Conservation (phyloP, 108 stramenopile species). For the Conticribra weissflogii region DNA sequence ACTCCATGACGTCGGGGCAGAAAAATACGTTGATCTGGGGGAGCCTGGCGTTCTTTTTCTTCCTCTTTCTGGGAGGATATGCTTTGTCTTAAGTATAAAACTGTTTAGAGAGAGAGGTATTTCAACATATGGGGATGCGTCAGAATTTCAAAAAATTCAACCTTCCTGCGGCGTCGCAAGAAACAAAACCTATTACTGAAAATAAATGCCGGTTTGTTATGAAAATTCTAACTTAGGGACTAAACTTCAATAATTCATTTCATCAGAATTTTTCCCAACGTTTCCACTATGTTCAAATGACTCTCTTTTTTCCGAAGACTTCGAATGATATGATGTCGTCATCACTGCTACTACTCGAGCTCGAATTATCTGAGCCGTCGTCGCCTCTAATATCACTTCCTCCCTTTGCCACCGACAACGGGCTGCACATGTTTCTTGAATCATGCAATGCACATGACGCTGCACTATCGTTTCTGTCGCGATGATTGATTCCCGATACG, state of each 20-base stretch:
- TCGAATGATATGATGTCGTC: conserved; percentile 39
- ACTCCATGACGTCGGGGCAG: conserved; percentile 86
- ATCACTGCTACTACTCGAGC: conserved; percentile 29
- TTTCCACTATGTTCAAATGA: no score
- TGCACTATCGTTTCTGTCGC: no score
- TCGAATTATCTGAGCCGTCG: conserved; percentile 8
- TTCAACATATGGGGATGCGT: no score
- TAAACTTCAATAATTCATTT: no score
- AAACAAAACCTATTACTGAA: no score
- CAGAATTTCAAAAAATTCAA: no score
- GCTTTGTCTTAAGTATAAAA: conserved; percentile 59
- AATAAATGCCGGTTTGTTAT: no score
- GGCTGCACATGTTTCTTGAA: background rate
- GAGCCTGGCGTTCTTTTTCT: conserved; percentile 81
- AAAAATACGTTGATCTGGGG: conserved; percentile 92
- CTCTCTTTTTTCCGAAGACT: conserved; percentile 23
- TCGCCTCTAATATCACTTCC: background rate
- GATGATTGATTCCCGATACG: conserved; percentile 6
- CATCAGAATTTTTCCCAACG: no score
- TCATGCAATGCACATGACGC: no score
- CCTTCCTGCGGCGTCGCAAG: no score
- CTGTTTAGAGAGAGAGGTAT: no score
- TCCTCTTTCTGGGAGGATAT: conserved; percentile 84
- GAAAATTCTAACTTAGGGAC: no score
- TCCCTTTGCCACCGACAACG: background rate